phyloP scores from a whole-genome alignment of 73 alveolate genomes.

The Paramecium sonneborni region DNA sequence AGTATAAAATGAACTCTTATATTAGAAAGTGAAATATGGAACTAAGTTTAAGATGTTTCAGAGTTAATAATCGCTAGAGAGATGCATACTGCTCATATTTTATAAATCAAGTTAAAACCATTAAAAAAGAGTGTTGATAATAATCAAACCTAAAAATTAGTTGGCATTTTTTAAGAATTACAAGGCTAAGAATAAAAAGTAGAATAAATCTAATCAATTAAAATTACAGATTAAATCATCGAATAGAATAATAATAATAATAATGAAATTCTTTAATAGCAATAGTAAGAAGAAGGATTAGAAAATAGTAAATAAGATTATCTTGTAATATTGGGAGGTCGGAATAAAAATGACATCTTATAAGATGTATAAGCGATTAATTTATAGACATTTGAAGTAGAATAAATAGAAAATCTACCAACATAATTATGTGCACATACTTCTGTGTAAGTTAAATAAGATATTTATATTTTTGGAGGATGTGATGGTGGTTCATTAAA shows the following conservation, averaged over 20 bases:
- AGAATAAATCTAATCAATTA: background rate
- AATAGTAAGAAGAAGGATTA: background rate
- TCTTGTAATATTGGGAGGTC: conserved; percentile 10
- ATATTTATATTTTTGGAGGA: conserved; percentile 40
- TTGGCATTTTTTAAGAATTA: background rate
- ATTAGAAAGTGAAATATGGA: conserved; percentile 11
- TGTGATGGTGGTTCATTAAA: background rate
- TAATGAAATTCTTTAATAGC: background rate
- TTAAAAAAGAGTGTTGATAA: background rate
- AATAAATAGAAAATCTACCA: background rate
- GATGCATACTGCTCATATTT: conserved; percentile 44
- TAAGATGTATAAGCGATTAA: background rate
- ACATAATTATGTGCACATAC: conserved; percentile 7
- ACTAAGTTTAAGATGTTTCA: background rate
- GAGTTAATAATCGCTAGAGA: conserved; percentile 29
- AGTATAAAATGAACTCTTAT: background rate
- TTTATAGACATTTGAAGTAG: background rate
- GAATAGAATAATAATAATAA: background rate
- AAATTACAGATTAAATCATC: background rate
- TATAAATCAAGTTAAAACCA: background rate
- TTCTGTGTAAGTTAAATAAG: background rate
- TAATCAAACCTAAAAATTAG: background rate
- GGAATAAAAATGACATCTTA: background rate
- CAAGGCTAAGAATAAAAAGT: background rate
- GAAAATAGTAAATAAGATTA: background rate